Evolutionary conservation across 345 rosid genomes (phyloP), one percentile per base, ranked within the genome.

Genomic region (Pistacia atlantica): DNA sequence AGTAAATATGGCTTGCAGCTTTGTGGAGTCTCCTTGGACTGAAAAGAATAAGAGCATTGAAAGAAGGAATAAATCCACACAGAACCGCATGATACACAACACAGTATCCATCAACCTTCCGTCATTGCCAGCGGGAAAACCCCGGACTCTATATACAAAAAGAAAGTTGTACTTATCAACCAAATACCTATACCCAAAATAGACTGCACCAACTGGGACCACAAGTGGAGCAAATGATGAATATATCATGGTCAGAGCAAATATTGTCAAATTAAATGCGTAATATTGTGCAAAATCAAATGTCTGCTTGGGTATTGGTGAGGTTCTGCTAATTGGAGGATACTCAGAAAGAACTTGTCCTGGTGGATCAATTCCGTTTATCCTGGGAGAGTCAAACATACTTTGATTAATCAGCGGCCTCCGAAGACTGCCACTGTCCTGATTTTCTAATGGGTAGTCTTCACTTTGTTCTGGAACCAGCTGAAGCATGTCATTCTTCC

Each of bases 41-140:
- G 97, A 84, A 84, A 96, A 96, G 89, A 89, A 93, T 78, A 93
- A 73, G 5, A 96, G 92, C 99, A 96, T 92, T 0, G 94, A 78
- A 11, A 93, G 84, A 33, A 96, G 93, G 80, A 88, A 96, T n/a
- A 96, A 74, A 87, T 96, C 95, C 2, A 96, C 89, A 25, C 97
- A 93, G 87, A 96, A 89, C 16, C 98, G 83, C 97, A 92, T 89
- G 75, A 93, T 83, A 75, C 91, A 74, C 83, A 96, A 60, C 35
- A 96, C 99, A 0, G 93, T 90, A 79, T 96, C 99, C 99, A 93
- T 93, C 81, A 96, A 83, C 88, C 91, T 96, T 78, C 99, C 99
- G 62, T 96, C 99, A 55, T 96, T 96, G 54, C 98, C 97, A 31
- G 98, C 97, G 75, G 99, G 97, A 80, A 96, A 96, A 17, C 98